Evolutionary conservation across 495 filamentous ascomycete genomes (phyloP), one percentile per base, ranked within the genome.

Genomic region (Lophiotrema nucula): DNA sequence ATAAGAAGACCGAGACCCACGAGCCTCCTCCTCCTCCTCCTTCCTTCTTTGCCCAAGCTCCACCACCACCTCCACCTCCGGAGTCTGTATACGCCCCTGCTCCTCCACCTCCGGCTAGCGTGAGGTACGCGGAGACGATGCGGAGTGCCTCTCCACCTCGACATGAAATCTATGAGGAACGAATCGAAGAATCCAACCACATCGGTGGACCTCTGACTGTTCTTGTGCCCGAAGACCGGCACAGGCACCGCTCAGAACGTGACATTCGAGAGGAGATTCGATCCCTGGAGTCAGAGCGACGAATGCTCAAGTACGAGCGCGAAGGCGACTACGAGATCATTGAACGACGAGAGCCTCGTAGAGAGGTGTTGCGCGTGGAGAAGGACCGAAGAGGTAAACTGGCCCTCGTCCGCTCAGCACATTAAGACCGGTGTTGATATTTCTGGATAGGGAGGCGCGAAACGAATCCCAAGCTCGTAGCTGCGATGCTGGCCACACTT

Each of bases 381-480:
- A 87, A 84, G 77, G 88, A 95, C 69, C 84, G 84, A 73, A 89
- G 81, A 87, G 88, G 91, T 95, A 90, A 79, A 85, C 77, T 88
- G 78, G 81, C 77, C 73, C 79, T 87, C 73, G 70, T 75, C 63
- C 60, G 70, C 46, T 77, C 72, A 77, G 75, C 72, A 71, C 82
- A 73, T 79, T 83, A 71, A 80, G 74, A 70, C 69, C 77, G 74
- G 73, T 67, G 69, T 70, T 73, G 67, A 63, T 61, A 21, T 45
- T 56, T 15, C 31, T 64, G 56, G 49, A 53, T 46, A 64, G 64
- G 18, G 44, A 52, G 61, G 23, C 53, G 67, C 82, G 79, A 69
- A 53, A 79, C 86, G 1, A 79, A 83, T 47, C 82, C 88, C 25
- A 78, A 77, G 41, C 64, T 88, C 38, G 69, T 92, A 64, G 86